These are phyloP conservation scores for Anethum foeniculum DNA, from an alignment of 140 eudicot genomes.

Conservation along the genomic window DNA sequence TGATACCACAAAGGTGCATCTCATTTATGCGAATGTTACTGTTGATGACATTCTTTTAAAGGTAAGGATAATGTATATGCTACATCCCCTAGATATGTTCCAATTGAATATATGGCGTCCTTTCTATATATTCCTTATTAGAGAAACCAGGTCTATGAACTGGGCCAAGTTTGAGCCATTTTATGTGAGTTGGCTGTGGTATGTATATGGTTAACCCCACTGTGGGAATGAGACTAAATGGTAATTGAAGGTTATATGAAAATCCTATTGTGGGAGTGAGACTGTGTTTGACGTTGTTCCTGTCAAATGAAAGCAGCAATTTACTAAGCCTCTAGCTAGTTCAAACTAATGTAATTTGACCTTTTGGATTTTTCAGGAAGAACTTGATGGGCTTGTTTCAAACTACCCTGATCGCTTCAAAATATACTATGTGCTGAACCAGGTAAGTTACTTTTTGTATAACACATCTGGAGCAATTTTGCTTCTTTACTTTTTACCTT, in stretches of 20 bases:
- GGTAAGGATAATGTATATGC: conserved; percentile 25
- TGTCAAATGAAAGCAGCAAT: background rate
- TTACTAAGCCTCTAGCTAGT: background rate
- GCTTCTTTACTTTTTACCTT: background rate
- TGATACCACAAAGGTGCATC: conserved; percentile 76
- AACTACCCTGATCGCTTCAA: conserved; percentile 63
- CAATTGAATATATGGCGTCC: background rate
- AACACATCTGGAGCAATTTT: background rate
- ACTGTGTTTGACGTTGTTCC: background rate
- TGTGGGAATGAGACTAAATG: background rate
- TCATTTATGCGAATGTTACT: conserved; percentile 87
- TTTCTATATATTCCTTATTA: background rate
- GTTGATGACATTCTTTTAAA: conserved; percentile 79
- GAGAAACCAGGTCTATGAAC: background rate
- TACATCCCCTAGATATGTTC: background rate
- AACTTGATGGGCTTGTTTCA: conserved; percentile 57
- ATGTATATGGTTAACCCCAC: background rate
- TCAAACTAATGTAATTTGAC: too few relatives aligned
- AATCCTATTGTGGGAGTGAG: background rate
- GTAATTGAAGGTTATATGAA: background rate
- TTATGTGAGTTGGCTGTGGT: background rate
- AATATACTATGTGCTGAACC: conserved; percentile 79
- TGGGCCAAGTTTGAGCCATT: background rate
- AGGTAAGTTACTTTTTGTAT: conserved; percentile 32
- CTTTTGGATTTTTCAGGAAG: conserved; percentile 45